phyloP scores from a whole-genome alignment of 176 grass and related monocot genomes.

The Secale cereale region DNA sequence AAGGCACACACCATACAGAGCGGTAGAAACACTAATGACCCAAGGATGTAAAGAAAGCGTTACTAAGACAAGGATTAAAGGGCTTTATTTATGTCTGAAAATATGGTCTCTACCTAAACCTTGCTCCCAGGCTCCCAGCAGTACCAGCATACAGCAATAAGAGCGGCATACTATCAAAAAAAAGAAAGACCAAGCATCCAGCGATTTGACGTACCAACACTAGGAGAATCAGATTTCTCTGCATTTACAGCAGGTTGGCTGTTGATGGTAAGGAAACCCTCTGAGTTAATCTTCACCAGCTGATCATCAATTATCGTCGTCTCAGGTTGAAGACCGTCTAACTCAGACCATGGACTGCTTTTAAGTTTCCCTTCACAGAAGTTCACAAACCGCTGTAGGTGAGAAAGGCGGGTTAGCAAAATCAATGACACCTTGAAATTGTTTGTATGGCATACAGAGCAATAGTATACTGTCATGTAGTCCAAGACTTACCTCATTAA shows the following conservation, averaged over 20 bases:
- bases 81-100: background rate
- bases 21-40: background rate
- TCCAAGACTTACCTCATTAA: conserved; percentile 57
- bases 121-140: background rate
- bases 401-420: background rate
- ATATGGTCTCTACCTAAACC: background rate
- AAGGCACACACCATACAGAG: background rate
- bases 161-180: no score
- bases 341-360: conserved; percentile 84
- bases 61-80: background rate
- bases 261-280: conserved; percentile 93
- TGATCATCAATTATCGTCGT: conserved; percentile 78
- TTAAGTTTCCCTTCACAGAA: conserved; percentile 65
- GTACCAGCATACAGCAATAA: background rate
- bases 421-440: background rate
- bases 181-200: conserved; percentile 1
- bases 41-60: no score
- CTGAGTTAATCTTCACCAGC: conserved; percentile 68
- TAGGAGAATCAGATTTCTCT: conserved; percentile 69
- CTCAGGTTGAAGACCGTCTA: conserved; percentile 79
- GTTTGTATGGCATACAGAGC: background rate
- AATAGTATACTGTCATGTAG: background rate
- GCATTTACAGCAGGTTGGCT: conserved; percentile 84
- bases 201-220: conserved; percentile 53
- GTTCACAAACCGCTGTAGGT: conserved; percentile 55